These are phyloP conservation scores for Vitis cinerea DNA, from an alignment of 164 flowering plant genomes.

Conservation along the genomic window DNA sequence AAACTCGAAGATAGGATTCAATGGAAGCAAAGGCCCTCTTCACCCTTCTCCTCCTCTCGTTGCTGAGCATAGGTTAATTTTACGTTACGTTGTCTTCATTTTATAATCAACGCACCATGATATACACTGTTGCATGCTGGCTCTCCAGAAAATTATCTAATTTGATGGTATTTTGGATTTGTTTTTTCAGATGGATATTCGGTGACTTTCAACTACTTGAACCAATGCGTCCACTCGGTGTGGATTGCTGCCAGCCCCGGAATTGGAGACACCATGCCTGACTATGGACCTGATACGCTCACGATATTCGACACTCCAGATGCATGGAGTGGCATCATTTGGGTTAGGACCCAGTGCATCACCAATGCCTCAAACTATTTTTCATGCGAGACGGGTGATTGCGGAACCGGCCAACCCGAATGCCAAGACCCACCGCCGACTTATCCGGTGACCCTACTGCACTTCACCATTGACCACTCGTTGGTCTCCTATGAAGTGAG, in stretches of 20 bases:
- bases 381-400: slow-evolving; percentile 16
- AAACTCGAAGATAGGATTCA: no score
- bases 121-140: no score
- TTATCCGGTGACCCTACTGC: slow-evolving; percentile 6
- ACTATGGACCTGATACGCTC: background rate
- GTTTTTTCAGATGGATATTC: no score
- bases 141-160: no score
- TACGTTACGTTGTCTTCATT: no score
- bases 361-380: background rate
- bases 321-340: slow-evolving; percentile 12
- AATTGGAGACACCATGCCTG: background rate
- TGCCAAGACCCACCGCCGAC: slow-evolving; percentile 4
- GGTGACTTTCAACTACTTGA: background rate
- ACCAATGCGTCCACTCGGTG: background rate
- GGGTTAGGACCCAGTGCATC: slow-evolving; percentile 9
- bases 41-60: no score
- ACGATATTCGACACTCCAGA: slow-evolving; percentile 8
- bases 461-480: background rate
- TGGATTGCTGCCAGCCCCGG: slow-evolving; percentile 7
- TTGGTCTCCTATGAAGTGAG: slow-evolving; percentile 12
- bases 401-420: slow-evolving; percentile 5
- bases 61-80: no score
- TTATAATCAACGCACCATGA: no score
- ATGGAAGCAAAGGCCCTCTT: no score
- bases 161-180: no score